These are phyloP conservation scores for Neonectria faginata DNA, from an alignment of 2,329 filamentous ascomycete genomes.

Conservation along the genomic window DNA sequence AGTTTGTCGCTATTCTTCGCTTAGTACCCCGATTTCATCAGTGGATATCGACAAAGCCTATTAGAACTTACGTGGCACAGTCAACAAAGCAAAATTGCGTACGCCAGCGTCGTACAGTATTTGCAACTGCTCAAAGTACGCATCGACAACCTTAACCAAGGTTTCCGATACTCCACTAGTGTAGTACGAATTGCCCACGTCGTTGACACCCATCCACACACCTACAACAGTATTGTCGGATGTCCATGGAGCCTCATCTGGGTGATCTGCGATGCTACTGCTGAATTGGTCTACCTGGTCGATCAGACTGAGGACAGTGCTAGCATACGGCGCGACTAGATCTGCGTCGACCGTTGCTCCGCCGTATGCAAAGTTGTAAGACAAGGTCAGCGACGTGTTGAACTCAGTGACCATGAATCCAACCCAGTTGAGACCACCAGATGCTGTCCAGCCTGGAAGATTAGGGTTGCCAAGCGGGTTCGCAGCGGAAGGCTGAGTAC, in stretches of 20 bases:
- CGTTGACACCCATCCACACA: constrained; percentile 68
- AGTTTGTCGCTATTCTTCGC: constrained; percentile 52
- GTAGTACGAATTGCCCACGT: constrained; percentile 63
- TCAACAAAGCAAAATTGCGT: constrained; percentile 69
- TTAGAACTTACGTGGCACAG: constrained; percentile 60
- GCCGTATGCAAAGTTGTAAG: constrained; percentile 66
- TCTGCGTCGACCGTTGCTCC: constrained; percentile 65
- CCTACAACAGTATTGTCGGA: constrained; percentile 56
- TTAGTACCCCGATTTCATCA: accelerated
- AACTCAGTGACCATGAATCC: constrained; percentile 60
- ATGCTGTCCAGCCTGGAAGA: constrained; percentile 63
- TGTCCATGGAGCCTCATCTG: constrained; percentile 56
- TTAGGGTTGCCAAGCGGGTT: constrained; percentile 73
- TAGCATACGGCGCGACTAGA: constrained; percentile 65
- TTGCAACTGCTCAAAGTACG: constrained; percentile 56
- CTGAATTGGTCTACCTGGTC: constrained; percentile 47
- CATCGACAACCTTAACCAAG: constrained; percentile 55
- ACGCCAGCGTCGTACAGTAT: constrained; percentile 64
- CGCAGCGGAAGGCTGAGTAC: constrained; percentile 61
- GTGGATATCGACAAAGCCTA: not conserved
- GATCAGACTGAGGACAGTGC: constrained; percentile 51
- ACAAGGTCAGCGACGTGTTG: constrained; percentile 57
- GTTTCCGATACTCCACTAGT: constrained; percentile 47
- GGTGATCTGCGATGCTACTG: constrained; percentile 46
- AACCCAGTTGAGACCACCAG: constrained; percentile 65